A percentile compares a stretch with the other conserved stretches of the same genome.
phyloP scores from a whole-genome alignment of 495 filamentous ascomycete genomes.

The Daldinia concentrica region DNA sequence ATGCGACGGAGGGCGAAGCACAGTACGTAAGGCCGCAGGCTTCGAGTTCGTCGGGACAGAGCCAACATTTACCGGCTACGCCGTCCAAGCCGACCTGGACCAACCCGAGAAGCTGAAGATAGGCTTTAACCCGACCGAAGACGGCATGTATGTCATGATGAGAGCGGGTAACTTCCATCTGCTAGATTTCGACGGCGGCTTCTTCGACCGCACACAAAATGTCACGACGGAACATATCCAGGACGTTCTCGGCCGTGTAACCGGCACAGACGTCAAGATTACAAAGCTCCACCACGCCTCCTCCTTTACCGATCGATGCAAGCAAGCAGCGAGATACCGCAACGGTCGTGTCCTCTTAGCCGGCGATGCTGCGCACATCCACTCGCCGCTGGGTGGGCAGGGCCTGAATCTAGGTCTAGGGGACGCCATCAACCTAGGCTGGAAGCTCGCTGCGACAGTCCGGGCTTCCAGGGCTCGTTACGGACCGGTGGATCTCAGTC shows the following conservation, averaged over 20 bases:
- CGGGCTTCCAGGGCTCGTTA: neutral
- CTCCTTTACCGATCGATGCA: constrained; percentile 47
- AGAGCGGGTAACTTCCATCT: constrained; percentile 12
- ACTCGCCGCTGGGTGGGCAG: constrained; percentile 17
- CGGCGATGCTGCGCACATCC: constrained; percentile 28
- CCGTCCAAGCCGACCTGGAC: constrained; percentile 38
- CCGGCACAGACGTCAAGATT: constrained; percentile 39
- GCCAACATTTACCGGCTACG: constrained; percentile 37
- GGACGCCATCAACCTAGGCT: constrained; percentile 20
- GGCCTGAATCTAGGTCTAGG: constrained; percentile 23
- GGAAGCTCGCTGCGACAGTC: constrained; percentile 19
- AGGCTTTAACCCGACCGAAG: constrained; percentile 37
- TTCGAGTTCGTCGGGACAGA: constrained; percentile 44
- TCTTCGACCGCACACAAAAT: constrained; percentile 36
- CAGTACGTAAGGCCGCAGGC: constrained; percentile 42
- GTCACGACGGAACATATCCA: constrained; percentile 47
- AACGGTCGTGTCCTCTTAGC: constrained; percentile 17
- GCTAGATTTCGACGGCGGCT: constrained; percentile 47
- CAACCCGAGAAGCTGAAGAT: constrained; percentile 34
- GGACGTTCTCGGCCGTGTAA: constrained; percentile 40
- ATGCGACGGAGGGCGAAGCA: constrained; percentile 49
- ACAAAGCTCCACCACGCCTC: constrained; percentile 39
- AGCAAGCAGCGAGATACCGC: constrained; percentile 36
- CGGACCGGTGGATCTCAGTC: constrained; percentile 7
- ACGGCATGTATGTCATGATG: constrained; percentile 37